Evolutionary conservation across 2,329 filamentous ascomycete genomes (phyloP).

Genomic region (Endoconidiophora laricicola): DNA sequence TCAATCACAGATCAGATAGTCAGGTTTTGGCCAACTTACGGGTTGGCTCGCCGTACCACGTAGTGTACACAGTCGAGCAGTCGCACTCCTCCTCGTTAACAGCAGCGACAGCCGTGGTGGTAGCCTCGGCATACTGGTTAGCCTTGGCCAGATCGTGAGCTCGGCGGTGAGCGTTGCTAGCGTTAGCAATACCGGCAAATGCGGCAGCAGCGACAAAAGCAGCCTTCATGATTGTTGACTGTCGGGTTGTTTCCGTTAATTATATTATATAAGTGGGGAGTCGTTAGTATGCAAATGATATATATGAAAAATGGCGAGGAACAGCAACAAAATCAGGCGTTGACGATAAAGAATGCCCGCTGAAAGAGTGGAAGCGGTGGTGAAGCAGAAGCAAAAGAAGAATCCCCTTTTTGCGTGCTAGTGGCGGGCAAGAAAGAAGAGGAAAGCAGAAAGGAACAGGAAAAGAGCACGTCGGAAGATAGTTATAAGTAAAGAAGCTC

Average conservation of each 20-base stretch:
- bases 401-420: slow-evolving; percentile 1
- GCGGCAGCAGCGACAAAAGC: slow-evolving; percentile 48
- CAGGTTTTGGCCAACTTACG: slow-evolving; percentile 29
- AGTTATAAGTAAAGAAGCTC: slow-evolving; percentile 2
- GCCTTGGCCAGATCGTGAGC: slow-evolving; percentile 42
- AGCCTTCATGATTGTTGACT: slow-evolving; percentile 53
- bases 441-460: slow-evolving; percentile 16
- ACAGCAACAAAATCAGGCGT: slow-evolving; percentile 1
- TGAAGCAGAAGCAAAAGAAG: slow-evolving; percentile 22
- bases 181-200: slow-evolving; percentile 38
- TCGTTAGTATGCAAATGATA: too few species aligned
- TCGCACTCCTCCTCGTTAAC: slow-evolving; percentile 36
- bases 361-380: slow-evolving; percentile 74
- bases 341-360: slow-evolving; percentile 53
- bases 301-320: slow-evolving; percentile 12
- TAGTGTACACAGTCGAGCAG: slow-evolving; percentile 61
- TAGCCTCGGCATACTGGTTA: slow-evolving; percentile 32
- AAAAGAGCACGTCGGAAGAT: slow-evolving; percentile 2
- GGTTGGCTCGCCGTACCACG: slow-evolving; percentile 49
- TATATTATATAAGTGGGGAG: slow-evolving; percentile 7
- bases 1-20: not conserved
- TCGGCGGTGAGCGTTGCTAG: slow-evolving; percentile 19
- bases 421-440: slow-evolving; percentile 29
- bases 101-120: slow-evolving; percentile 13
- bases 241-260: slow-evolving; percentile 14